Conservation (phyloP, 805 yeast genomes). For the Limtongozyma cylindracea region DNA sequence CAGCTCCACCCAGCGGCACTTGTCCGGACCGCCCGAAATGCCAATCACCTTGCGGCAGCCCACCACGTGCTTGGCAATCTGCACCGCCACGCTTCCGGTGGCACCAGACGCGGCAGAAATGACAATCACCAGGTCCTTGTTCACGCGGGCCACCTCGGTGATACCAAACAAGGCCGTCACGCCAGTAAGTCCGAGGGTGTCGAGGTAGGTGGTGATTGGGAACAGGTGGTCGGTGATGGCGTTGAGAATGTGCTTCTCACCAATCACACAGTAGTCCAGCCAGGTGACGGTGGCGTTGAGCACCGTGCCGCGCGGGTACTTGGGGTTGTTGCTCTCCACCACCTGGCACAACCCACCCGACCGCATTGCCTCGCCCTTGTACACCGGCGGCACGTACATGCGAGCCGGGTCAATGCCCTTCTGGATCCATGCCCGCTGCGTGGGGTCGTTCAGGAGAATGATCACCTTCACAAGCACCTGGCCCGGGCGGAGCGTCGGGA, state of each 20-base stretch:
- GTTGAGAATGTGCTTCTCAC: constrained; percentile 6
- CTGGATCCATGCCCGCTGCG: constrained; percentile 31
- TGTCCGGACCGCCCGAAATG: constrained; percentile 32
- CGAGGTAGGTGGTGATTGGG: constrained; percentile 19
- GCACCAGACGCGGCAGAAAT: constrained; percentile 53
- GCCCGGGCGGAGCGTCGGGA: constrained; percentile 7
- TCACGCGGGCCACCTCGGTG: constrained; percentile 19
- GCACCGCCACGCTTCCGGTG: constrained; percentile 37
- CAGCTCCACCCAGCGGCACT: constrained; percentile 24
- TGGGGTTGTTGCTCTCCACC: constrained; percentile 15
- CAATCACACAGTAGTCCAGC: constrained; percentile 18
- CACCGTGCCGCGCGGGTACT: constrained; percentile 16
- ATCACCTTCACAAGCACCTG: constrained; percentile 18
- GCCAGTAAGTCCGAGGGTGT: constrained; percentile 28
- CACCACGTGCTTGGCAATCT: constrained; percentile 24
- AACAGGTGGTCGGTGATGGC: constrained; percentile 6
- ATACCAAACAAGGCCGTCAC: constrained; percentile 37
- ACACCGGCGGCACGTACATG: constrained; percentile 11
- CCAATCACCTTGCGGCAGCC: constrained; percentile 32
- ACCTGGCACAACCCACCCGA: constrained; percentile 22
- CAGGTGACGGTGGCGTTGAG: constrained; percentile 16
- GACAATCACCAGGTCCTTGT: constrained; percentile 18
- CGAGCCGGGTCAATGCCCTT: constrained; percentile 8
- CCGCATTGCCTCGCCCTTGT: constrained; percentile 18
- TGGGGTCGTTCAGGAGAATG: constrained; percentile 32